Conservation (phyloP, 768 basidiomycete genomes). For the Agaricus blazei region DNA sequence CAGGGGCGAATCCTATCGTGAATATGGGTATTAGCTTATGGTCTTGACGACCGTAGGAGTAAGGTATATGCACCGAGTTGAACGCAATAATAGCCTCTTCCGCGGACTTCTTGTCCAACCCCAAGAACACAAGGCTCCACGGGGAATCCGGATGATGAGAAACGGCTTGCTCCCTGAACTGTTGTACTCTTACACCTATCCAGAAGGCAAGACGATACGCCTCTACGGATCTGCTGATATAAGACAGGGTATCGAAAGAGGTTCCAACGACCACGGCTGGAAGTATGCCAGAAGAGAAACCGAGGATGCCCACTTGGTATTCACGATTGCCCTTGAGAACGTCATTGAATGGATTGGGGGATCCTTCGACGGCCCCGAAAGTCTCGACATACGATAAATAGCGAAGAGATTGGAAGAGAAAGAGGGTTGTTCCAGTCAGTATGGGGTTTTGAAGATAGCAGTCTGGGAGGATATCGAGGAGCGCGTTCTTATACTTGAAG, state of each 20-base stretch:
- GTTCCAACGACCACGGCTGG: constrained; percentile 48
- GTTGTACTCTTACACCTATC: constrained; percentile 43
- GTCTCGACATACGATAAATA: constrained; percentile 38
- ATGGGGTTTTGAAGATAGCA: constrained; percentile 40
- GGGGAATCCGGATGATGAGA: constrained; percentile 21
- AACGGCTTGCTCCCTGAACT: constrained; percentile 17
- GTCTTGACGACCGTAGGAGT: constrained; percentile 1
- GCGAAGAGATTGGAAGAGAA: constrained; percentile 44
- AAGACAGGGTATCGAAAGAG: constrained; percentile 34
- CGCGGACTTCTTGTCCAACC: constrained; percentile 16
- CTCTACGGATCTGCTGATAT: constrained; percentile 40
- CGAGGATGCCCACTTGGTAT: constrained; percentile 36
- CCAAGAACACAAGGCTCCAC: constrained; percentile 39
- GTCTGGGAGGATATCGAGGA: constrained; percentile 29
- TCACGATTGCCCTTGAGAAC: constrained; percentile 26
- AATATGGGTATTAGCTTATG: constrained; percentile 9
- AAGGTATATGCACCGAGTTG: constrained; percentile 12
- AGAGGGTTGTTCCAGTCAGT: constrained; percentile 38
- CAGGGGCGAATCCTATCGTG: constrained; percentile 21
- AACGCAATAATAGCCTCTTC: constrained; percentile 16
- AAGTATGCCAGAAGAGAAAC: constrained; percentile 55
- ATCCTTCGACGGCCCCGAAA: not conserved
- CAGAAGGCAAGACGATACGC: constrained; percentile 48
- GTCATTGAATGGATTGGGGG: constrained; percentile 20
- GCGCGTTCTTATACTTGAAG: constrained; percentile 30